Evolutionary conservation across 345 rosid genomes (phyloP).

Genomic region (Psidium guajava): DNA sequence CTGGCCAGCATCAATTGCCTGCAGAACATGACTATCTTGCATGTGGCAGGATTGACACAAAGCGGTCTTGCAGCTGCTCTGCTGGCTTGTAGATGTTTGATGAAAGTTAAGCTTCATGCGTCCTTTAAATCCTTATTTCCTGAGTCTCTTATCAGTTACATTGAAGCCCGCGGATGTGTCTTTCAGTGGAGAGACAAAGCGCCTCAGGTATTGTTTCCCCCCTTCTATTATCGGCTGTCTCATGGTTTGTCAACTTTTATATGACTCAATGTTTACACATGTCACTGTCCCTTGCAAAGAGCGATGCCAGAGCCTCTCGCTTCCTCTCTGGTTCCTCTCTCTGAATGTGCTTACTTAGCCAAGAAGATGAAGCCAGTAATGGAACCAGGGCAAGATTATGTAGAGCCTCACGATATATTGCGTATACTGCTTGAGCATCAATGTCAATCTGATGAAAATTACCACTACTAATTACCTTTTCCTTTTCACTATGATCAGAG

Average conservation of each 20-base stretch:
- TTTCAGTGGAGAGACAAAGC: constrained; percentile 64
- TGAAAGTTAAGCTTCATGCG: constrained; percentile 55
- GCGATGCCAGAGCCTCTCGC: neutral
- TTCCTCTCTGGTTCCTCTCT: neutral
- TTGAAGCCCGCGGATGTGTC: constrained; percentile 48
- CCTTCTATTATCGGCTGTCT: neutral
- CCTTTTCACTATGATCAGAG: neutral
- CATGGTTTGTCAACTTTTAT: neutral
- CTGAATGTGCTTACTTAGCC: neutral
- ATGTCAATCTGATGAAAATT: neutral
- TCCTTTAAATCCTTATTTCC: constrained; percentile 31
- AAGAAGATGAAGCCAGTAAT: neutral
- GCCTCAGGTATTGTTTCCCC: constrained; percentile 22
- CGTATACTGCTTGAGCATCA: neutral
- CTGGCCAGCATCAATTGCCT: constrained; percentile 58
- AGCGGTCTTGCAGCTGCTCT: constrained; percentile 47
- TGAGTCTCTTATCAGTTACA: constrained; percentile 25
- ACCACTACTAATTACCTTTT: neutral
- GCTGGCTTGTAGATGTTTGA: constrained; percentile 47
- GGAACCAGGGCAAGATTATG: neutral
- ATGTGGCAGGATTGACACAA: constrained; percentile 46
- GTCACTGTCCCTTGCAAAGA: neutral
- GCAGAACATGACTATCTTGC: constrained; percentile 49
- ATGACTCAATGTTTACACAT: neutral
- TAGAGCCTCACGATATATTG: neutral